Evolutionary conservation across 306 rosid species (phyloP).

Genomic region (Pterocarpus macrocarpus): DNA sequence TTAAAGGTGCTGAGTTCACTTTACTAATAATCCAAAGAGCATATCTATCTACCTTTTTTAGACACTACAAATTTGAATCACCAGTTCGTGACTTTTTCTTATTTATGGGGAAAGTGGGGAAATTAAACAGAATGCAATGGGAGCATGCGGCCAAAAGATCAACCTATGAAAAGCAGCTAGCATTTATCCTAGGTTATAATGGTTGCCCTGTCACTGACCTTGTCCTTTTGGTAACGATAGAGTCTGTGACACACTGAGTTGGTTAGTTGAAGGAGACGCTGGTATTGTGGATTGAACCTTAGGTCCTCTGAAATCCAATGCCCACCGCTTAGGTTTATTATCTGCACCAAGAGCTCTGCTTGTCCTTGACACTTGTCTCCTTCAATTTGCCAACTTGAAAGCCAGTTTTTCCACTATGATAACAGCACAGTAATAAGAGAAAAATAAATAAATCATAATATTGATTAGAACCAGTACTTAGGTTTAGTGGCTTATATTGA

Average conservation of each 20-base stretch:
- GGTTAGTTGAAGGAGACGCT: conserved; percentile 62
- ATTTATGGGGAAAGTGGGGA: neutral
- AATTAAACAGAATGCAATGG: conserved; percentile 14
- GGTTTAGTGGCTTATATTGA: conserved; percentile 14
- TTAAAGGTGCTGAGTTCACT: conserved; percentile 47
- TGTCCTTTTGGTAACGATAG: conserved; percentile 55
- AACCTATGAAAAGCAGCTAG: conserved; percentile 21
- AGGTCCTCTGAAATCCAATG: conserved; percentile 55
- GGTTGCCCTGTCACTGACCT: conserved; percentile 60
- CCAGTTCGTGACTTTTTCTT: neutral
- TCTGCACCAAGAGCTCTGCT: conserved; percentile 74
- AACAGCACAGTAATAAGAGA: neutral
- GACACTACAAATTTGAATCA: conserved; percentile 14
- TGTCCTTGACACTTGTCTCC: conserved; percentile 67
- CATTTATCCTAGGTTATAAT: conserved; percentile 12
- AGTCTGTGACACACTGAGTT: conserved; percentile 67
- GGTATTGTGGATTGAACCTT: conserved; percentile 54
- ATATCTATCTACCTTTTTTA: conserved; percentile 27
- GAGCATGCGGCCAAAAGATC: conserved; percentile 31
- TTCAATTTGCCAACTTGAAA: conserved; percentile 71
- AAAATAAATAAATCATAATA: neutral
- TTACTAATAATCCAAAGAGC: conserved; percentile 21
- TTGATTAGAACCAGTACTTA: conserved; percentile 27
- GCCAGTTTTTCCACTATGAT: conserved; percentile 84
- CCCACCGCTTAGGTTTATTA: conserved; percentile 72